Conservation (phyloP, 495 filamentous ascomycete genomes). For the Penicillium malachiteum region DNA sequence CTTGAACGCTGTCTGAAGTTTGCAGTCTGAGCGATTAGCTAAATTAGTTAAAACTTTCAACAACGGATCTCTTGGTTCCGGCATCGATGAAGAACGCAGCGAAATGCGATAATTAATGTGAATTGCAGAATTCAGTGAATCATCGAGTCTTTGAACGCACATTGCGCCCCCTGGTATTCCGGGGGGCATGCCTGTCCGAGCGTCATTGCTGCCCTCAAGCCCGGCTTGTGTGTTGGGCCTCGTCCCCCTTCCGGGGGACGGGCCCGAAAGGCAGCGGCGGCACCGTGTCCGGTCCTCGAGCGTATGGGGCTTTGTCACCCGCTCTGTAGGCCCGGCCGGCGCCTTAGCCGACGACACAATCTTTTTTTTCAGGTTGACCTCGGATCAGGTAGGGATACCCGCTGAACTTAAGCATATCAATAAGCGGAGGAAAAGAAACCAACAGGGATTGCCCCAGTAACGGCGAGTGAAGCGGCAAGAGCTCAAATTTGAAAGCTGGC, state of each 20-base stretch:
- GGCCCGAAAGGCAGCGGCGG: constrained; percentile 48
- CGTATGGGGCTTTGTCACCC: constrained; percentile 42
- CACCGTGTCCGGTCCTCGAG: constrained; percentile 36
- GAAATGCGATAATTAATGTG: constrained; percentile 74
- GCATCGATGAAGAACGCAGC: constrained; percentile 72
- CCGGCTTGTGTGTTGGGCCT: constrained; percentile 47
- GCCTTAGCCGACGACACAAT: constrained; percentile 13
- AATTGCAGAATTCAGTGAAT: constrained; percentile 73
- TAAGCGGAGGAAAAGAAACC: constrained; percentile 62
- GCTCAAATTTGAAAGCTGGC: constrained; percentile 73
- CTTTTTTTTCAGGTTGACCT: constrained; percentile 52
- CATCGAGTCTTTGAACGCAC: constrained; percentile 73
- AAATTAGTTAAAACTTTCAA: constrained; percentile 60
- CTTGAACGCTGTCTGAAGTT: constrained; percentile 25
- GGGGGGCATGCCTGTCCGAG: constrained; percentile 66
- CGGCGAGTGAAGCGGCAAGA: constrained; percentile 70
- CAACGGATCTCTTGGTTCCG: constrained; percentile 69
- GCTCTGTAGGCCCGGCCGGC: constrained; percentile 20
- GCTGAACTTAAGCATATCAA: constrained; percentile 71
- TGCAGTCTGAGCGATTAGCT: constrained; percentile 34
- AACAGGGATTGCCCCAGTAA: constrained; percentile 70
- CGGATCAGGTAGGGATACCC: constrained; percentile 67
- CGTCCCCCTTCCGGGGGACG: constrained; percentile 27
- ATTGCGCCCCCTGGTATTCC: constrained; percentile 66
- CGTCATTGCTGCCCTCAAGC: constrained; percentile 58